Evolutionary conservation across 2,329 filamentous ascomycete genomes (phyloP).

Genomic region (Fusarium neocosmosporiellum): DNA sequence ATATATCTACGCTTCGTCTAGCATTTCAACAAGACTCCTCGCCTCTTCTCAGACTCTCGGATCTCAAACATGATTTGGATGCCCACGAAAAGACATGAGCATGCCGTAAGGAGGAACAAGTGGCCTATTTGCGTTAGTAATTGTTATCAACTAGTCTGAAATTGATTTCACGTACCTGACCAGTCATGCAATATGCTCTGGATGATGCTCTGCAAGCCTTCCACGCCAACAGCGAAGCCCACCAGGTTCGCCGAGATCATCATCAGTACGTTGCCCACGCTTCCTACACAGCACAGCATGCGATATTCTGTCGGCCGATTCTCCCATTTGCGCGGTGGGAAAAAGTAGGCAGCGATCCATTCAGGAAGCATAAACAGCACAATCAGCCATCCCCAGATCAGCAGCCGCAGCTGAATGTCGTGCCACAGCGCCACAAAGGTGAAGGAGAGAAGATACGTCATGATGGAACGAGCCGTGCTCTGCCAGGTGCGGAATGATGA

Average conservation of each 20-base stretch:
- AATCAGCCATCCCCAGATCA: constrained; percentile 98
- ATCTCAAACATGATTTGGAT: constrained; percentile 98
- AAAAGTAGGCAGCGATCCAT: constrained; percentile 75
- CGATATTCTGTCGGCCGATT: constrained; percentile 78
- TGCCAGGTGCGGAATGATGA: constrained; percentile 60
- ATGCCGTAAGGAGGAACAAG: constrained; percentile 78
- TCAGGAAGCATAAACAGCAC: constrained; percentile 95
- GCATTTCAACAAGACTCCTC: constrained; percentile 86
- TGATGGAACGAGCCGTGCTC: constrained; percentile 67
- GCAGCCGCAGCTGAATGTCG: constrained; percentile 88
- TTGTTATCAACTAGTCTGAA: not conserved
- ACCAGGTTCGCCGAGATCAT: constrained; percentile 97
- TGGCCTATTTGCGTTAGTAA: constrained; percentile 62
- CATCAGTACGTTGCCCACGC: constrained; percentile 87
- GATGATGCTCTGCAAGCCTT: constrained; percentile 83
- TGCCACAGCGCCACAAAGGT: constrained; percentile 99
- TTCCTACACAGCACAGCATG: constrained; percentile 82
- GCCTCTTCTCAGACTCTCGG: constrained; percentile 83
- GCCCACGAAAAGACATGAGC: constrained; percentile 81
- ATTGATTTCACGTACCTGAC: constrained; percentile 63
- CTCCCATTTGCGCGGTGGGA: constrained; percentile 80
- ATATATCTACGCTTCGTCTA: constrained; percentile 50
- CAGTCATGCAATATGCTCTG: constrained; percentile 80
- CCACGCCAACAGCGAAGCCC: constrained; percentile 91
- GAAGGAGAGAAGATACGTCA: constrained; percentile 87